Percentiles rank a stretch among this genome's conserved stretches.
phyloP scores from a whole-genome alignment of 768 basidiomycete species.

The Termitomyces sp. region DNA sequence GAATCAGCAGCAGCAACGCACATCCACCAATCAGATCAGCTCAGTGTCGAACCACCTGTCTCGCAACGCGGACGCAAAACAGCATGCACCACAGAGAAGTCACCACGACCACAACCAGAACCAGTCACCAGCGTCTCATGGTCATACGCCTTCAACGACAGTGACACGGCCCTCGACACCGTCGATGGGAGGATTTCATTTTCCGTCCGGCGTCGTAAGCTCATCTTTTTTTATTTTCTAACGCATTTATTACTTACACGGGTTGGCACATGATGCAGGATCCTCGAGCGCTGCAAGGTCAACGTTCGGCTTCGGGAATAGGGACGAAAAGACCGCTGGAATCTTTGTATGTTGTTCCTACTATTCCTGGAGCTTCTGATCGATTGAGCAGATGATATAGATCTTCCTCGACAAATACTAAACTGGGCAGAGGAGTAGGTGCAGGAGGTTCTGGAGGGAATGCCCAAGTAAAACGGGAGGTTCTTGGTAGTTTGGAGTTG shows the following conservation, averaged over 20 bases:
- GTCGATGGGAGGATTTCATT: conserved; percentile 45
- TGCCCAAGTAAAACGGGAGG: conserved; percentile 20
- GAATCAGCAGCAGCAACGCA: conserved; percentile 1
- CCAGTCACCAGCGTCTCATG: background rate
- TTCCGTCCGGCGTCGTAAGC: conserved; percentile 40
- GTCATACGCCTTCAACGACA: background rate
- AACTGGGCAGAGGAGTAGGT: conserved; percentile 33
- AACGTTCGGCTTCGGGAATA: conserved; percentile 11
- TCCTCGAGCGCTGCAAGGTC: conserved; percentile 6
- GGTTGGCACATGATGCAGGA: conserved; percentile 8
- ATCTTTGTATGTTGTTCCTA: conserved; percentile 22
- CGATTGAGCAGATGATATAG: conserved; percentile 7
- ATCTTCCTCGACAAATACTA: conserved; percentile 16
- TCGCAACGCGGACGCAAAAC: conserved; percentile 5
- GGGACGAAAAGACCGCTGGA: conserved; percentile 29
- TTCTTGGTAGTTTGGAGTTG: conserved; percentile 31
- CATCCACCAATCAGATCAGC: background rate
- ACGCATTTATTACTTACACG: background rate
- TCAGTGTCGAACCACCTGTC: background rate
- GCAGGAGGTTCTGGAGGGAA: conserved; percentile 16
- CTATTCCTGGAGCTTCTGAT: background rate
- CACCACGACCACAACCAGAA: conserved; percentile 18
- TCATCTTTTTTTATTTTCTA: too few relatives aligned
- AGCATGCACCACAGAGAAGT: conserved; percentile 3
- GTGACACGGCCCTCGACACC: conserved; percentile 23